Percentiles rank a stretch among this genome's conserved stretches.
These are phyloP conservation scores for Atkinsonella hypoxylon DNA, from an alignment of 2,329 filamentous ascomycete genomes.

Conservation along the genomic window DNA sequence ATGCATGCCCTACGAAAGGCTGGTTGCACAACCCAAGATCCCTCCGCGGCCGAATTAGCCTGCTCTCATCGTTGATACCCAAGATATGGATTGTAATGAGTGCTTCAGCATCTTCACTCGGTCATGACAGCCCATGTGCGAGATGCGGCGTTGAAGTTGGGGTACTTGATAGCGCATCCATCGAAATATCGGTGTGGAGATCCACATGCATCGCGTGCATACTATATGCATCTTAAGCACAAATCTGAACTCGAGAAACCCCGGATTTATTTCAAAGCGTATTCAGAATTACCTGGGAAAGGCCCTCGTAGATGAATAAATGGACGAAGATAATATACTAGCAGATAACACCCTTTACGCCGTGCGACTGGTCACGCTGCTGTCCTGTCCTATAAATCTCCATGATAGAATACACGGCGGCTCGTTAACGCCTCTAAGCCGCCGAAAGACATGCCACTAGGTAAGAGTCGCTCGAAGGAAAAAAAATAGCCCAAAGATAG, in stretches of 20 bases:
- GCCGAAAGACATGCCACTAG: conserved; percentile 4
- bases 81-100: neutral
- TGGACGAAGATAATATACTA: neutral
- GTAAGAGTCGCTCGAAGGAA: conserved; percentile 1
- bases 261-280: neutral
- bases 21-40: neutral
- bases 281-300: neutral
- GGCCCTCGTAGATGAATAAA: neutral
- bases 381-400: neutral
- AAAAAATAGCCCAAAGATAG: neutral
- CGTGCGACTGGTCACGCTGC: conserved; percentile 6
- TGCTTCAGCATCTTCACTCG: neutral
- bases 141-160: neutral
- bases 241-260: neutral
- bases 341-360: conserved; percentile 6
- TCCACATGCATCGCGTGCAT: too few species aligned
- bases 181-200: too few species aligned
- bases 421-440: conserved; percentile 5
- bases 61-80: neutral
- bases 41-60: neutral
- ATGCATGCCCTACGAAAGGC: conserved; percentile 2
- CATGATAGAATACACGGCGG: conserved; percentile 11
- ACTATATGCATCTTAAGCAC: too few species aligned
- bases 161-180: neutral
- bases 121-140: neutral